Conservation (phyloP, 2,329 filamentous ascomycete genomes). For the Blastomyces parvus region DNA sequence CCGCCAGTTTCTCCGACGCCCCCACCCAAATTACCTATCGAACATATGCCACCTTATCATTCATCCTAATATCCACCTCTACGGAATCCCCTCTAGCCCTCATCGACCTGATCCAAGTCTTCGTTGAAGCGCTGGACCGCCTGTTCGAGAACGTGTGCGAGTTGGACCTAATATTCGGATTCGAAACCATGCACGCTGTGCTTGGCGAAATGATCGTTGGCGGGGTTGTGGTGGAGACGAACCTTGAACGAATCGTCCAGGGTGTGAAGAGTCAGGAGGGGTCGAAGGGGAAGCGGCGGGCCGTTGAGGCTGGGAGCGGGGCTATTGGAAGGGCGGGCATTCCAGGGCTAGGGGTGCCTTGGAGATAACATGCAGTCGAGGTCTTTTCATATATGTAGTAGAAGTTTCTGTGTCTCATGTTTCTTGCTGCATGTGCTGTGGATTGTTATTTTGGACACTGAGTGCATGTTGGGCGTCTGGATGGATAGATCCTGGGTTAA, state of each 20-base stretch:
- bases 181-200: conserved; percentile 87
- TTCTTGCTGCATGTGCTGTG: neutral
- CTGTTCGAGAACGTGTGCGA: conserved; percentile 99
- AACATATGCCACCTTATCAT: conserved; percentile 95
- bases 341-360: conserved; percentile 33
- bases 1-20: conserved; percentile 64
- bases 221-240: conserved; percentile 88
- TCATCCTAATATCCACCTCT: conserved; percentile 94
- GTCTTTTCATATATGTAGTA: neutral
- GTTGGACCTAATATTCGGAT: conserved; percentile 97
- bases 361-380: conserved; percentile 20
- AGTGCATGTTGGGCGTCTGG: neutral
- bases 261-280: conserved; percentile 56
- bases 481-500: neutral
- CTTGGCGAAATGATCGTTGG: conserved; percentile 92
- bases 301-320: conserved; percentile 35
- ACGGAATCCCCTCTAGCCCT: conserved; percentile 92
- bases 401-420: neutral
- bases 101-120: conserved; percentile 95
- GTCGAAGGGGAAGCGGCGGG: conserved; percentile 34
- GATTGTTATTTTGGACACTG: neutral
- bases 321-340: conserved; percentile 30
- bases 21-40: conserved; percentile 95
- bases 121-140: conserved; percentile 88
- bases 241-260: conserved; percentile 74